Conservation (phyloP, 352 stramenopile genomes). For the Globisporangium apiculatum region DNA sequence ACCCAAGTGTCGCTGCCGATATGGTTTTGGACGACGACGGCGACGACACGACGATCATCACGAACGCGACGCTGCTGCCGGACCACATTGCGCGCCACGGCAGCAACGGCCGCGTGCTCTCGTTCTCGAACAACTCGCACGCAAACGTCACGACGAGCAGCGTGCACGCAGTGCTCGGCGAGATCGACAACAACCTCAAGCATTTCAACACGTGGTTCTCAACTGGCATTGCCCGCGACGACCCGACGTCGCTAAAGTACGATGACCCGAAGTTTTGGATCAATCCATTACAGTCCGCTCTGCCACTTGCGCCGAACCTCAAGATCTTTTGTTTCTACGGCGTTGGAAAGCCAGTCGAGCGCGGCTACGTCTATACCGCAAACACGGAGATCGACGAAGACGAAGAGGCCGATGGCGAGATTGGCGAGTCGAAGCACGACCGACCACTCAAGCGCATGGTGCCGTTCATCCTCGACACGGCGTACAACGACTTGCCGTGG, state of each 20-base stretch:
- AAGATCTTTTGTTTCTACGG: constrained; percentile 95
- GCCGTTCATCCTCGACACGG: constrained; percentile 58
- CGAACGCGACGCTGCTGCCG: constrained; percentile 25
- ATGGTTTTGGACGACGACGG: constrained; percentile 3
- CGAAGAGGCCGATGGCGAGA: constrained; percentile 24
- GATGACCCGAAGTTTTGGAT: constrained; percentile 72
- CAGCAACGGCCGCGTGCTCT: constrained; percentile 41
- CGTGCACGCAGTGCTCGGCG: constrained; percentile 39
- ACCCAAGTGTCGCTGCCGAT: neutral
- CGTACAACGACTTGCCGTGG: constrained; percentile 53
- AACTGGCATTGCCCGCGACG: constrained; percentile 25
- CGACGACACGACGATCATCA: constrained; percentile 10
- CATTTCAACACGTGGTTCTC: constrained; percentile 36
- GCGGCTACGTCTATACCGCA: constrained; percentile 66
- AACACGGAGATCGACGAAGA: constrained; percentile 36
- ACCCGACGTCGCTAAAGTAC: constrained; percentile 42
- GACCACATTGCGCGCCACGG: constrained; percentile 39
- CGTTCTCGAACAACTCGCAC: constrained; percentile 43
- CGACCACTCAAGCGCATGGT: constrained; percentile 39
- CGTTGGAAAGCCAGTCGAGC: constrained; percentile 85
- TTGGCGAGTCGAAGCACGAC: constrained; percentile 8
- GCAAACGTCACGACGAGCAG: constrained; percentile 47
- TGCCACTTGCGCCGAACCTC: constrained; percentile 89
- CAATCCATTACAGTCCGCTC: constrained; percentile 78
- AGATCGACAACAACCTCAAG: constrained; percentile 41